Evolutionary conservation across 2,329 filamentous ascomycete species (phyloP).

Genomic region (Dactylella cylindrospora): DNA sequence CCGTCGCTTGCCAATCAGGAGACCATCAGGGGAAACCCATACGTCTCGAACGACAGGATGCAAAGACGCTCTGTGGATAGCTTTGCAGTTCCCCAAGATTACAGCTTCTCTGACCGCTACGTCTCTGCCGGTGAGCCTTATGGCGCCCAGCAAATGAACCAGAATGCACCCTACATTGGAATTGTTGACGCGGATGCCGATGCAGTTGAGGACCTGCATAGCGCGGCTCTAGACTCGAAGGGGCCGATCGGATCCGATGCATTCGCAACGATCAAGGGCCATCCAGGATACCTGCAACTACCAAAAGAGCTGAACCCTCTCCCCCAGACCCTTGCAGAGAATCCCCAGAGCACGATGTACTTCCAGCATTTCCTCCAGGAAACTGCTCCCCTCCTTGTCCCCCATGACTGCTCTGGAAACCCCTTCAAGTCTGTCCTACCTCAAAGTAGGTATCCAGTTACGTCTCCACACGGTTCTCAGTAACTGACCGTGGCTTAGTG

Average conservation of each 20-base stretch:
- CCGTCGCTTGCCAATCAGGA: conserved; percentile 34
- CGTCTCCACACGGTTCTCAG: conserved; percentile 35
- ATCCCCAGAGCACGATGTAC: conserved; percentile 77
- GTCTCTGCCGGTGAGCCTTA: conserved; percentile 15
- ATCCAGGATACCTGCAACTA: conserved; percentile 54
- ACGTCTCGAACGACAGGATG: conserved; percentile 35
- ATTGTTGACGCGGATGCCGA: conserved; percentile 39
- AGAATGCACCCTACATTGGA: conserved; percentile 13
- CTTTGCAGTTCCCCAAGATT: conserved; percentile 40
- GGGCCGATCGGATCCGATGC: conserved; percentile 5
- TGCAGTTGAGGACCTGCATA: conserved; percentile 42
- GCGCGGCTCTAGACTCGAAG: conserved; percentile 38
- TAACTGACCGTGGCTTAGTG: conserved; percentile 57
- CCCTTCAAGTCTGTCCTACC: conserved; percentile 64
- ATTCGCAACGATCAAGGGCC: conserved; percentile 44
- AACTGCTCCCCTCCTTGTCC: conserved; percentile 68
- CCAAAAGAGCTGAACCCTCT: conserved; percentile 61
- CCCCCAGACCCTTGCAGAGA: conserved; percentile 63
- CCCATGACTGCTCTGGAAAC: conserved; percentile 64
- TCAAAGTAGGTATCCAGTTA: conserved; percentile 58
- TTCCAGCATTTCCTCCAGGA: conserved; percentile 75
- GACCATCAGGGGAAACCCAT: conserved; percentile 42
- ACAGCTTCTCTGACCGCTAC: conserved; percentile 32
- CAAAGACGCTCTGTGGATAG: conserved; percentile 38
- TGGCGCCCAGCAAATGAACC: conserved; percentile 53